A percentile compares a stretch with the other conserved stretches of the same genome.
Conservation (phyloP, 2,329 filamentous ascomycete genomes). For the Ceratocystis papillata region DNA sequence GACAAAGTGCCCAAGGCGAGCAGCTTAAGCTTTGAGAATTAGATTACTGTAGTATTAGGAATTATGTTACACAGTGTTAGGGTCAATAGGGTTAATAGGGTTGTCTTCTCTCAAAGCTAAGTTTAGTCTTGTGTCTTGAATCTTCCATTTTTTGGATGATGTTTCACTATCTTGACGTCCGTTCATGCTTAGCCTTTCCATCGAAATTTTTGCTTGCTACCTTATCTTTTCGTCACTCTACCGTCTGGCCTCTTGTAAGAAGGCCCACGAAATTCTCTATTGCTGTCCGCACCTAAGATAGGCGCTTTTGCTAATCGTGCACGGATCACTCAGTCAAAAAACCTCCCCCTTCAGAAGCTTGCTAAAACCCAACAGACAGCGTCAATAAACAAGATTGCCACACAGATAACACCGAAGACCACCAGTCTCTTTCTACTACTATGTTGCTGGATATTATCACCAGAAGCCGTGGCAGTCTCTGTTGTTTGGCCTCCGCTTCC, state of each 20-base stretch:
- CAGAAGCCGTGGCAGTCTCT: slow-evolving; percentile 18
- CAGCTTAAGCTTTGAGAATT: neutral
- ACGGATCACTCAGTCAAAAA: neutral
- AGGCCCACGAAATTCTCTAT: too few species aligned
- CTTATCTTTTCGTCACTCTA: neutral
- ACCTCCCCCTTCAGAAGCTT: neutral
- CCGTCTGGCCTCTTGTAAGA: neutral
- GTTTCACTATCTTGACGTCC: too few species aligned
- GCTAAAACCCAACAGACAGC: neutral
- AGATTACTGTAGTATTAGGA: neutral
- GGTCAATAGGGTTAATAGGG: neutral
- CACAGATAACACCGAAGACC: neutral
- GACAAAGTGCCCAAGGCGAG: slow-evolving; percentile 5
- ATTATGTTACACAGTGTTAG: neutral
- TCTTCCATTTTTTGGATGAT: neutral
- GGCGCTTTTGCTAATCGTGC: neutral
- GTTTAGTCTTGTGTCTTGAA: neutral
- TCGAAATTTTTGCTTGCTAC: neutral
- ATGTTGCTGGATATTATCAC: slow-evolving; percentile 20
- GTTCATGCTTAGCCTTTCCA: too few species aligned
- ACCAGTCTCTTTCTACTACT: neutral
- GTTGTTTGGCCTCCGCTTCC: slow-evolving; percentile 14
- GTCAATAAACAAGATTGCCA: neutral
- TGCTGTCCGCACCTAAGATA: neutral
- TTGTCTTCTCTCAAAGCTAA: neutral